Conservation (phyloP, 2,329 filamentous ascomycete genomes). For the Penicillium sp. region DNA sequence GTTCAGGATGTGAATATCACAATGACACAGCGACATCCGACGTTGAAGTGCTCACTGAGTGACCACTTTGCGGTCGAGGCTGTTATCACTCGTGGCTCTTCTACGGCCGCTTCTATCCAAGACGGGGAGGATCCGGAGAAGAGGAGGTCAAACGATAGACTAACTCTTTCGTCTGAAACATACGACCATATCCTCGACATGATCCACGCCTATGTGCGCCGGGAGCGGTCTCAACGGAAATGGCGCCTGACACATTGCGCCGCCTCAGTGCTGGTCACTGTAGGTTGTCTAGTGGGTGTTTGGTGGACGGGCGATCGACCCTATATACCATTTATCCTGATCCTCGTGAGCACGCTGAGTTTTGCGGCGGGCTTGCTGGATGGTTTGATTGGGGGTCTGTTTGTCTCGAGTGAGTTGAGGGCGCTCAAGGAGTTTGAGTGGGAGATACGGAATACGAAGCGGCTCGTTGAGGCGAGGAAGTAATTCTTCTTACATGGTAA, state of each 20-base stretch:
- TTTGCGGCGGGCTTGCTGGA: slow-evolving; percentile 79
- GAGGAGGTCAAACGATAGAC: slow-evolving; percentile 15
- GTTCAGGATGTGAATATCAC: slow-evolving; percentile 79
- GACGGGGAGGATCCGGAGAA: slow-evolving; percentile 1
- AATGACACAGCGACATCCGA: slow-evolving; percentile 81
- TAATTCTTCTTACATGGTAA: neutral
- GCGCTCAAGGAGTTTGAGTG: slow-evolving; percentile 90
- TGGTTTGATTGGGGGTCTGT: slow-evolving; percentile 83
- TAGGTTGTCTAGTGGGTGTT: slow-evolving; percentile 77
- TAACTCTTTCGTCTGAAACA: slow-evolving; percentile 51
- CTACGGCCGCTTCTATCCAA: neutral
- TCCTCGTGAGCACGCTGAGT: slow-evolving; percentile 77
- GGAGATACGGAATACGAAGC: slow-evolving; percentile 74
- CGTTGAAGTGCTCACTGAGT: slow-evolving; percentile 81
- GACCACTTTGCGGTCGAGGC: slow-evolving; percentile 94
- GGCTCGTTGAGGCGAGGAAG: neutral
- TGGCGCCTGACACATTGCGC: slow-evolving; percentile 78
- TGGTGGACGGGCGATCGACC: slow-evolving; percentile 75
- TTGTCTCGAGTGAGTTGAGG: slow-evolving; percentile 82
- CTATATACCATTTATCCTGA: slow-evolving; percentile 79
- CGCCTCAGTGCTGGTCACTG: slow-evolving; percentile 66
- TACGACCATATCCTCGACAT: slow-evolving; percentile 77
- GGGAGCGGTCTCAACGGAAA: slow-evolving; percentile 73
- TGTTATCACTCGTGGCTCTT: slow-evolving; percentile 61
- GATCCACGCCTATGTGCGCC: slow-evolving; percentile 68